phyloP scores from a whole-genome alignment of 768 basidiomycete species.

The Cubamyces lactineus region DNA sequence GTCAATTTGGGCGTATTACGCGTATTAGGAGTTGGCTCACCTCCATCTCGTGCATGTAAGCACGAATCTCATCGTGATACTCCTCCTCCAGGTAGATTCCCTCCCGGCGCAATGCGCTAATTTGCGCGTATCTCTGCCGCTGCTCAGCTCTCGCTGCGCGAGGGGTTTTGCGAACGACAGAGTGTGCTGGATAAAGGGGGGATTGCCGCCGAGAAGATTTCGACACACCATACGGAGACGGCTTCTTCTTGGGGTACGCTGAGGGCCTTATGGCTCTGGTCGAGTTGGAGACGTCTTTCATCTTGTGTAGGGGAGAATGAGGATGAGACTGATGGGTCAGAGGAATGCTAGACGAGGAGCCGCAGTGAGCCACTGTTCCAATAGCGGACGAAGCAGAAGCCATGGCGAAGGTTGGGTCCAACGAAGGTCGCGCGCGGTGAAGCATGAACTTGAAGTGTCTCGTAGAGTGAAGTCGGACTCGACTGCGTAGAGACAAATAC shows the following conservation, averaged over 20 bases:
- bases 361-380: constrained; percentile 15
- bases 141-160: constrained; percentile 65
- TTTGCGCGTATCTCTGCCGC: constrained; percentile 70
- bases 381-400: constrained; percentile 8
- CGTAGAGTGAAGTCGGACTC: not conserved
- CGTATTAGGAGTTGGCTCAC: constrained; percentile 52
- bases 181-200: constrained; percentile 48
- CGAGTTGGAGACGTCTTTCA: constrained; percentile 79
- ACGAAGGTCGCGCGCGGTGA: constrained; percentile 6
- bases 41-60: constrained; percentile 99
- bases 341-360: constrained; percentile 20
- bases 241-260: constrained; percentile 84
- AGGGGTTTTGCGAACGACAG: constrained; percentile 64
- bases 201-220: constrained; percentile 58
- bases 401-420: constrained; percentile 10
- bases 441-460: not conserved
- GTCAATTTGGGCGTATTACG: not conserved
- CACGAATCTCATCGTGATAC: constrained; percentile 89
- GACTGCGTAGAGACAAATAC: not conserved
- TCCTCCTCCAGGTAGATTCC: constrained; percentile 90
- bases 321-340: not conserved
- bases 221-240: constrained; percentile 77
- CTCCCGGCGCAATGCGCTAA: constrained; percentile 68
- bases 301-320: constrained; percentile 42
- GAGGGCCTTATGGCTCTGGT: constrained; percentile 63